A percentile compares a stretch with the other conserved stretches of the same genome.
Evolutionary conservation across 805 yeast genomes (phyloP).

Genomic region (Kregervanrija fluxuum): DNA sequence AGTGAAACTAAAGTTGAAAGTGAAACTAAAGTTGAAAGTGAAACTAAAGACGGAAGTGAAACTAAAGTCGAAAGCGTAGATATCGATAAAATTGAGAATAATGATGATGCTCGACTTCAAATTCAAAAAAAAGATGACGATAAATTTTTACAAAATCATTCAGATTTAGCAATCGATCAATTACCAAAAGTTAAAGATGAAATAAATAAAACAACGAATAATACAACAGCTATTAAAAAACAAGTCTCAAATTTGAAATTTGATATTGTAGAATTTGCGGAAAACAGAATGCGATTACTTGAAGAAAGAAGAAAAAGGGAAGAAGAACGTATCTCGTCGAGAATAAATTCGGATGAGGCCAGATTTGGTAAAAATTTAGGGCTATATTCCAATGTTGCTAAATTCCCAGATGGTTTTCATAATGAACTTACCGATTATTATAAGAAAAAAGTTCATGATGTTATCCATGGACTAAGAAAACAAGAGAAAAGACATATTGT

Average conservation of each 20-base stretch:
- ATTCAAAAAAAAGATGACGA: neutral
- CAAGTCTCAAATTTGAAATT: constrained; percentile 22
- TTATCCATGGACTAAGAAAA: constrained; percentile 21
- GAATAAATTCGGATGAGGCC: constrained; percentile 28
- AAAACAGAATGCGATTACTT: constrained; percentile 34
- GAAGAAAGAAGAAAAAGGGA: constrained; percentile 27
- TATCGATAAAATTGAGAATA: neutral
- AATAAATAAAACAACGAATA: neutral
- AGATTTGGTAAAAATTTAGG: constrained; percentile 26
- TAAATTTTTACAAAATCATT: neutral
- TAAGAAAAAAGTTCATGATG: constrained; percentile 14
- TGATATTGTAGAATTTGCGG: constrained; percentile 53
- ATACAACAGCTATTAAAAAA: constrained; percentile 5
- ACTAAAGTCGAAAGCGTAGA: neutral
- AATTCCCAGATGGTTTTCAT: constrained; percentile 18
- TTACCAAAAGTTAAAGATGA: neutral
- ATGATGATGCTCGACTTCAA: too few relatives aligned
- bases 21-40: neutral
- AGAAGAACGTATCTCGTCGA: constrained; percentile 27
- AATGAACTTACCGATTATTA: constrained; percentile 14
- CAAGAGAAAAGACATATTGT: constrained; percentile 21
- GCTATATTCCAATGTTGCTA: constrained; percentile 19
- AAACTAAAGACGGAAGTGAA: neutral
- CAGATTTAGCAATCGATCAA: constrained; percentile 1
- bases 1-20: neutral